A percentile compares a stretch with the other conserved stretches of the same genome.
Conservation (phyloP, 108 stramenopile species). For the Nannochloropsis salina region DNA sequence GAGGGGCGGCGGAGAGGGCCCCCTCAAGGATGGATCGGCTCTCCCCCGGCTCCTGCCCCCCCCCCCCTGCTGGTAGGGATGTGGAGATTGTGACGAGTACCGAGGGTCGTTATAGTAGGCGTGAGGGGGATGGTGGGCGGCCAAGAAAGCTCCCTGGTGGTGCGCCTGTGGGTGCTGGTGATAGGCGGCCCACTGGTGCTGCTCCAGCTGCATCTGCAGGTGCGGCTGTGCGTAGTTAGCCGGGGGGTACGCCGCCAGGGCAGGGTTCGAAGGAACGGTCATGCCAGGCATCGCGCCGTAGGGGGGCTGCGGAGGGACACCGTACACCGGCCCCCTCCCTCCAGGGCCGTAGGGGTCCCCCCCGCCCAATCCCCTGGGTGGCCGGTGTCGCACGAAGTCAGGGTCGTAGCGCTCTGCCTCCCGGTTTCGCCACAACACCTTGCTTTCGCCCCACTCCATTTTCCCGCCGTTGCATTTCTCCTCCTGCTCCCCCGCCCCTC, state of each 20-base stretch:
- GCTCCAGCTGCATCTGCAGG: background rate
- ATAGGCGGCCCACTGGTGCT: background rate
- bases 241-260: background rate
- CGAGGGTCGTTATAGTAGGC: background rate
- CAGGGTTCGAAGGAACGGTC: no score
- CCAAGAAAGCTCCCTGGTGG: background rate
- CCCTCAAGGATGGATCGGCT: background rate
- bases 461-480: background rate
- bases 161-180: background rate
- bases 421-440: conserved; percentile 45
- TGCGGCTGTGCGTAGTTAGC: background rate
- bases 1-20: background rate
- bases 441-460: background rate
- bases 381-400: conserved; percentile 29
- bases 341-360: background rate
- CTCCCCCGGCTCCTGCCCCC: background rate
- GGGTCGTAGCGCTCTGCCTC: conserved; percentile 43
- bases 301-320: background rate
- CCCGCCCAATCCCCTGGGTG: background rate
- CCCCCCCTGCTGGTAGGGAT: background rate
- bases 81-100: background rate
- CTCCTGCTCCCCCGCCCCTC: background rate
- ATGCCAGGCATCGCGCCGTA: no score
- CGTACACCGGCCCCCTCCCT: background rate
- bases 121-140: background rate